phyloP scores from a whole-genome alignment of 768 basidiomycete species.

The Russula dissimulans region DNA sequence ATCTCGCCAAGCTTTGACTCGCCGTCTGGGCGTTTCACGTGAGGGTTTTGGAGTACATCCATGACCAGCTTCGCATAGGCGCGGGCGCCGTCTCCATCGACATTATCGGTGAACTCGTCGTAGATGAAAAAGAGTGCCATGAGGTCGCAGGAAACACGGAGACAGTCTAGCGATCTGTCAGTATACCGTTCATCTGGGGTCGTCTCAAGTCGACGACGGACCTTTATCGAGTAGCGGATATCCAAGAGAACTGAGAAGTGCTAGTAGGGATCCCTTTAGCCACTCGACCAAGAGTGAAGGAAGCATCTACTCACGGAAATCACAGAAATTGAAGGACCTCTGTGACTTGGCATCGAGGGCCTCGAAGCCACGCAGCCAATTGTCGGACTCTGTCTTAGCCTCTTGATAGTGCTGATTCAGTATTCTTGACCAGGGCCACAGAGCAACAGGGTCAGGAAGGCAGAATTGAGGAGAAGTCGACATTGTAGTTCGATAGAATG shows the following conservation, averaged over 20 bases:
- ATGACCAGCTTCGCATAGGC: not conserved
- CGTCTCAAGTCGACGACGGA: not conserved
- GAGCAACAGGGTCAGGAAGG: not conserved
- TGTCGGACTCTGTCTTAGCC: not conserved
- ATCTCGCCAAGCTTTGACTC: slow-evolving; percentile 9
- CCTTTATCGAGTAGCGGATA: slow-evolving; percentile 1
- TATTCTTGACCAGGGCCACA: not conserved
- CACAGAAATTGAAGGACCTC: not conserved
- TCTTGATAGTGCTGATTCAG: not conserved
- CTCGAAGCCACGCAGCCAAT: not conserved
- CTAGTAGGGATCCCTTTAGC: not conserved
- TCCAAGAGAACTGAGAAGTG: not conserved
- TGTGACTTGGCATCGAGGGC: slow-evolving; percentile 3
- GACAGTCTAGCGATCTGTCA: not conserved
- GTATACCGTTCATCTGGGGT: not conserved
- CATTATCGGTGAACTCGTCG: slow-evolving; percentile 12
- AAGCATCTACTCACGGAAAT: not conserved
- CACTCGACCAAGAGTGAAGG: not conserved
- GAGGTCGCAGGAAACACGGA: slow-evolving; percentile 7
- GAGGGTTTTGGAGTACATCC: slow-evolving; percentile 6
- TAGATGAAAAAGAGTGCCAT: not conserved
- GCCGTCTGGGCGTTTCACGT: not conserved
- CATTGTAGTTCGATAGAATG: not conserved
- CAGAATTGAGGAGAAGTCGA: not conserved
- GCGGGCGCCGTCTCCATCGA: not conserved